phyloP scores from a whole-genome alignment of 1,284 basidiomycete genomes.

The Cryptococcus amylolentus region DNA sequence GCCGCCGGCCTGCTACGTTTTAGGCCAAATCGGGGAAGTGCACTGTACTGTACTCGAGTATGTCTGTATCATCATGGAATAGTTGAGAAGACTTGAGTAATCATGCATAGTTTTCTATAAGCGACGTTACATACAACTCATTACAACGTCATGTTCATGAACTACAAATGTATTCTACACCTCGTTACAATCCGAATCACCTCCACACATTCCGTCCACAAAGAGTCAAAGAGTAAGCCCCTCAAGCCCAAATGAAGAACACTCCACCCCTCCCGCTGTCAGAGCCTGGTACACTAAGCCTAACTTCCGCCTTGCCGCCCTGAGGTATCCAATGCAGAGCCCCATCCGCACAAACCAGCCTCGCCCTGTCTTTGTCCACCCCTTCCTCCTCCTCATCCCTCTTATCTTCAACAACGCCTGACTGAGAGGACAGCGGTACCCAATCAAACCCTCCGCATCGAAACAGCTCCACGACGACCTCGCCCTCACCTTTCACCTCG shows the following conservation, averaged over 20 bases:
- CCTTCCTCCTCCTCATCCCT: not conserved
- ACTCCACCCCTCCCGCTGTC: not conserved
- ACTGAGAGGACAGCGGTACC: constrained; percentile 54
- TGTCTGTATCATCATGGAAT: too few species aligned
- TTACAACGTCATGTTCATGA: too few species aligned
- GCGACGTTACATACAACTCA: too few species aligned
- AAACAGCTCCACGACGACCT: constrained; percentile 71
- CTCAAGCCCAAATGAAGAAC: constrained; percentile 2
- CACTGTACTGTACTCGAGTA: too few species aligned
- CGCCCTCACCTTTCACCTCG: constrained; percentile 53
- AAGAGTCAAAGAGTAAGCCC: too few species aligned
- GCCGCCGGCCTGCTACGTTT: too few species aligned
- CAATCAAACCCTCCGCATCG: constrained; percentile 79
- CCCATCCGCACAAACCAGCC: constrained; percentile 20
- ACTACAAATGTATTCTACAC: too few species aligned
- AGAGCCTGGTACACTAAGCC: not conserved
- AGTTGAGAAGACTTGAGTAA: too few species aligned
- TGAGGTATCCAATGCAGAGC: constrained; percentile 11
- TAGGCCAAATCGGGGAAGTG: too few species aligned
- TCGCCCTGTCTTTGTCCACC: not conserved
- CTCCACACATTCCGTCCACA: too few species aligned
- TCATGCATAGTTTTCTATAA: too few species aligned
- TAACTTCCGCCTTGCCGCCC: constrained; percentile 9
- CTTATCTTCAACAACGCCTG: not conserved
- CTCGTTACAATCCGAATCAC: too few species aligned